Percentiles rank a stretch among this genome's conserved stretches.
These are phyloP conservation scores for Combretum micranthum DNA, from an alignment of 345 rosid genomes.

Conservation along the genomic window DNA sequence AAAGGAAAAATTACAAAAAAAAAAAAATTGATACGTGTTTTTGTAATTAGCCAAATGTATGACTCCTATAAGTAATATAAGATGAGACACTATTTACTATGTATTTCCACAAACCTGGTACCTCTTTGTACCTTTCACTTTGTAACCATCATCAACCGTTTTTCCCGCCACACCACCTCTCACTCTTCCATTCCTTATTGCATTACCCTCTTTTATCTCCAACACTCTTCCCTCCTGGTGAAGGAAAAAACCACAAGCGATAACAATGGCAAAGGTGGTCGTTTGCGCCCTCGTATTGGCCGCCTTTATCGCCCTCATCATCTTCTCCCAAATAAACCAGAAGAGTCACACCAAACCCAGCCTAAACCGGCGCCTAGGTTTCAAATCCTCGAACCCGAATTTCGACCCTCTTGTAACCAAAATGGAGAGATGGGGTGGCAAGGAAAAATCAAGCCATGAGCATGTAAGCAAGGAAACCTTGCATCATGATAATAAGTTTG, in stretches of 20 bases:
- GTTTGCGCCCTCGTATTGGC: conserved; percentile 34
- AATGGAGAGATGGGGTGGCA: conserved; percentile 31
- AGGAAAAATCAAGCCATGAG: conserved; percentile 2
- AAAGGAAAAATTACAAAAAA: too few relatives aligned
- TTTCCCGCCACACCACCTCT: conserved; percentile 22
- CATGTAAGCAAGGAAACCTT: too few relatives aligned
- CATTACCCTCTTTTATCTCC: not conserved
- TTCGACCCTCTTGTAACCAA: conserved; percentile 54
- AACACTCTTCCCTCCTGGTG: not conserved
- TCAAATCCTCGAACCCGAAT: conserved; percentile 19
- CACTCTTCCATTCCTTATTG: conserved; percentile 2
- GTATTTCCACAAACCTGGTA: not conserved
- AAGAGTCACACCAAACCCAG: not conserved
- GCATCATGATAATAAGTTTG: conserved; percentile 1
- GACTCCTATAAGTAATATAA: too few relatives aligned
- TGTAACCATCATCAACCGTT: conserved; percentile 39
- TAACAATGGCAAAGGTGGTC: conserved; percentile 62
- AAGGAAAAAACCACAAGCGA: not conserved
- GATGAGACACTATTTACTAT: too few relatives aligned
- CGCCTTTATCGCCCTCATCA: conserved; percentile 26
- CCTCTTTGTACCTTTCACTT: conserved; percentile 12
- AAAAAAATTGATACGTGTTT: too few relatives aligned
- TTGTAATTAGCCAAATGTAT: too few relatives aligned
- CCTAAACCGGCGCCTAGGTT: conserved; percentile 45
- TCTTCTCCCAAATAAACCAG: conserved; percentile 17